Evolutionary conservation across 108 stramenopile species (phyloP).

Genomic region (Cyclotella atomus): DNA sequence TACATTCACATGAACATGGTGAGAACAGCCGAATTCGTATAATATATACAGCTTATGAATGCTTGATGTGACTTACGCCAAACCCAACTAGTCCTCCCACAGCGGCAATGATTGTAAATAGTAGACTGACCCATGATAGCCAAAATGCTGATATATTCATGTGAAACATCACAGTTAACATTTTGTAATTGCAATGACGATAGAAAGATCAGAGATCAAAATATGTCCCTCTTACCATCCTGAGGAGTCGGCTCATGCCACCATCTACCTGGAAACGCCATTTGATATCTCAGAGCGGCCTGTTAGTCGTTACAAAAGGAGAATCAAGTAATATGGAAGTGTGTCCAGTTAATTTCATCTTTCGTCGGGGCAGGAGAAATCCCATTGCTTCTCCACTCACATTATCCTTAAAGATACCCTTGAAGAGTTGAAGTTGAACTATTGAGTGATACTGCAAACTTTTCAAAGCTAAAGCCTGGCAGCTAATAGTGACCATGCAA

Average conservation of each 20-base stretch:
- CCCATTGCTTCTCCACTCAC: background rate
- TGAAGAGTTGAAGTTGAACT: background rate
- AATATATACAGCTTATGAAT: background rate
- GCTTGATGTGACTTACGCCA: conserved; percentile 22
- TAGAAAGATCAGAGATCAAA: no score
- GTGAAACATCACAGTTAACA: no score
- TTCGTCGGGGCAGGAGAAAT: background rate
- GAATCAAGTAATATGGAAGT: background rate
- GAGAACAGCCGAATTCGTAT: background rate
- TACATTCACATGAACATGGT: background rate
- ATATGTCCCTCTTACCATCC: conserved; percentile 37
- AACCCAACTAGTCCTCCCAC: conserved; percentile 59
- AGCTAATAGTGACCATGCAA: no score
- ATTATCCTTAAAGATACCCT: background rate
- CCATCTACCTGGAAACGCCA: conserved; percentile 46
- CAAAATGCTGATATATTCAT: conserved; percentile 27
- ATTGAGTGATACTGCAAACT: background rate
- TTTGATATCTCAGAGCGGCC: no score
- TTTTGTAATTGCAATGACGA: no score
- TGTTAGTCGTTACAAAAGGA: background rate
- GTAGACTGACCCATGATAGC: conserved; percentile 62
- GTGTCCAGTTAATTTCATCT: background rate
- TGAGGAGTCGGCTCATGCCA: conserved; percentile 40
- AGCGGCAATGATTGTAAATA: conserved; percentile 55
- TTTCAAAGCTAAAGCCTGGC: background rate